Conservation (phyloP, 805 yeast genomes). For the Metschnikowia borealis region DNA sequence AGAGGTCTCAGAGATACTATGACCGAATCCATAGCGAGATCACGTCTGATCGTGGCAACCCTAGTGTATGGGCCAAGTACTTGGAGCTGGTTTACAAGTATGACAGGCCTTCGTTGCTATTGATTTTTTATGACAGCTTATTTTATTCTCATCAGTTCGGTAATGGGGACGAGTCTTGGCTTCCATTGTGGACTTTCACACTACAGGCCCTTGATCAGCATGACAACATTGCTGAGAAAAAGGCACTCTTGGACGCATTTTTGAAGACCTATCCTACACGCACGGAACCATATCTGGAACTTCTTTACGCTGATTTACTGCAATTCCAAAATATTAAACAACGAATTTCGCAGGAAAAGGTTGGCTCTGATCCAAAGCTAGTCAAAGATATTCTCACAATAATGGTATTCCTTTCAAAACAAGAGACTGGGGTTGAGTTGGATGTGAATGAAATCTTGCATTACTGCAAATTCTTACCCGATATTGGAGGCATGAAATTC, state of each 20-base stretch:
- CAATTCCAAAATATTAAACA: background rate
- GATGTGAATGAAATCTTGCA: background rate
- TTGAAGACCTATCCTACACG: background rate
- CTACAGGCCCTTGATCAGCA: background rate
- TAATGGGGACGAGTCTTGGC: slow-evolving; percentile 7
- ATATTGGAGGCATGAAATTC: background rate
- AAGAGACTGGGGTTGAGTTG: background rate
- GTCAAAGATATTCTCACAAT: background rate
- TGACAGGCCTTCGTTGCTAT: background rate
- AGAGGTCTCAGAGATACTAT: slow-evolving; percentile 23
- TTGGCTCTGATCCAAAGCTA: background rate
- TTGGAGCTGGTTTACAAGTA: slow-evolving; percentile 25
- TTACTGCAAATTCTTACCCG: background rate
- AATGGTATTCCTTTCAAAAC: background rate
- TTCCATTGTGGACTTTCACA: slow-evolving; percentile 6
- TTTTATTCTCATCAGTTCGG: slow-evolving; percentile 3
- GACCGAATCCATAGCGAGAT: slow-evolving; percentile 35
- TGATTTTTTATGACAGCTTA: slow-evolving; percentile 26
- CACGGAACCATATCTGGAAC: background rate
- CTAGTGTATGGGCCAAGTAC: slow-evolving; percentile 30
- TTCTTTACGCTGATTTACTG: background rate
- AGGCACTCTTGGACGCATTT: background rate
- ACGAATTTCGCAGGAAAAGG: background rate
- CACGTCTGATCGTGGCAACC: slow-evolving; percentile 13
- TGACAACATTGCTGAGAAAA: background rate